Base-by-base conservation (phyloP, 1,284 basidiomycete genomes). In the Uromyces viciae-fabae region DNA sequence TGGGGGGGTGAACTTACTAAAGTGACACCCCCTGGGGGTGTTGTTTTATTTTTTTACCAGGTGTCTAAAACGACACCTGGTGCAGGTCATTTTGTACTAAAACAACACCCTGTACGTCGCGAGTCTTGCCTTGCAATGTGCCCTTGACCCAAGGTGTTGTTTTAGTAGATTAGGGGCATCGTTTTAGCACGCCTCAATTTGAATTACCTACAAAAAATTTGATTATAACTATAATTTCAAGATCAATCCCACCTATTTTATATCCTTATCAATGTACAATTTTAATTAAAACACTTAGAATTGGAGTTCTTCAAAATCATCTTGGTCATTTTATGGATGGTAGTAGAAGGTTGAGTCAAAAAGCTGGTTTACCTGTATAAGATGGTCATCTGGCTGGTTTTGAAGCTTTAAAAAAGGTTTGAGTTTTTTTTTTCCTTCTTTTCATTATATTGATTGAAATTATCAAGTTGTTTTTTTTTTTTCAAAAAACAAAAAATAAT, bases 291-390 rank as follows among this genome's bases (percentile, higher is more conserved):
- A 68, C 60, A 36, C 38, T 81, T 0, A 60, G 60, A 42, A 8
- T 84, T 22, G 96, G 95, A 0, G 96, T 97, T 0, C 89, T 97
- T 28, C 97, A 97, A 0, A 87, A 88, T 58, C 97, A 99, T 88
- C 90, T 99, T 58, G 95, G 93, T 1, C 96, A 99, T 85, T 92
- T 98, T 49, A 97, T 99, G 94, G 97, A 99, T 84, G 97, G 97
- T 4, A 99, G 99, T 86, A 88, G 97, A 74, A 89, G 97, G 5
- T 98, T 93, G 85, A 96, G 97, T 0, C 89, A 92, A n/a, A 88
- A 86, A 82, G 88, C 90, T 28, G 90, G 91, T 7, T 89, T 91
- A 85, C 86, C 89, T 42, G 89, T 93, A 11, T 87, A 88, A 43
- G 88, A 93, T 81, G 96, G 97, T 0, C 97, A 99, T 86, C 88